These are phyloP conservation scores for Mycena galopus DNA, from an alignment of 768 basidiomycete species.

Conservation along the genomic window DNA sequence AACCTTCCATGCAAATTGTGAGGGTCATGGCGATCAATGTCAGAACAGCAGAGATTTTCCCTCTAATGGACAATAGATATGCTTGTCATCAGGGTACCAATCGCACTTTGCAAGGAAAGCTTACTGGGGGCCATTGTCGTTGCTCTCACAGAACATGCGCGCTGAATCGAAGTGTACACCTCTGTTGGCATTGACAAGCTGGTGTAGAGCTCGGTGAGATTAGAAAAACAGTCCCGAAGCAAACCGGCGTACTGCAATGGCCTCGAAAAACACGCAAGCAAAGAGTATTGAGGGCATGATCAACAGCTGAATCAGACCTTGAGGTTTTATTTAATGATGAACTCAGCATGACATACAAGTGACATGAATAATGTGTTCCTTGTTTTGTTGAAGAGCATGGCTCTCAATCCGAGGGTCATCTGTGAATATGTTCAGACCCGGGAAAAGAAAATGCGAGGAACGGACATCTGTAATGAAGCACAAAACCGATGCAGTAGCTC, in stretches of 20 bases:
- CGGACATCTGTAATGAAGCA: no score
- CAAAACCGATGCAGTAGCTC: no score
- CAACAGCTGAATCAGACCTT: neutral
- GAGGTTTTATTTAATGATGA: neutral
- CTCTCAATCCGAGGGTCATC: no score
- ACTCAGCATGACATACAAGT: neutral
- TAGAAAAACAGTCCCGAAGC: no score
- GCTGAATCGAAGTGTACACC: constrained; percentile 16
- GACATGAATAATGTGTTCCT: no score
- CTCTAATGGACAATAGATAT: neutral
- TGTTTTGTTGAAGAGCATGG: no score
- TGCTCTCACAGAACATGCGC: no score
- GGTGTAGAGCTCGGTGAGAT: neutral
- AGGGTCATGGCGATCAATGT: constrained; percentile 14
- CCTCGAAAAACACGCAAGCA: constrained; percentile 16
- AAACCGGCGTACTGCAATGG: no score
- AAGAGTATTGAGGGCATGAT: constrained; percentile 17
- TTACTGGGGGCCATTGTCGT: constrained; percentile 13
- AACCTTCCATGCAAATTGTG: constrained; percentile 28
- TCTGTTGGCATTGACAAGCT: constrained; percentile 18
- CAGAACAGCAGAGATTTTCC: constrained; percentile 19
- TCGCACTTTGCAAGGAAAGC: neutral
- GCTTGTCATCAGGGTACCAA: neutral
- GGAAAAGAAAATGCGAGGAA: no score
- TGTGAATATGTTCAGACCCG: no score